Conservation (phyloP, 192 early-diverging fungal species). For the Thamnidium elegans region DNA sequence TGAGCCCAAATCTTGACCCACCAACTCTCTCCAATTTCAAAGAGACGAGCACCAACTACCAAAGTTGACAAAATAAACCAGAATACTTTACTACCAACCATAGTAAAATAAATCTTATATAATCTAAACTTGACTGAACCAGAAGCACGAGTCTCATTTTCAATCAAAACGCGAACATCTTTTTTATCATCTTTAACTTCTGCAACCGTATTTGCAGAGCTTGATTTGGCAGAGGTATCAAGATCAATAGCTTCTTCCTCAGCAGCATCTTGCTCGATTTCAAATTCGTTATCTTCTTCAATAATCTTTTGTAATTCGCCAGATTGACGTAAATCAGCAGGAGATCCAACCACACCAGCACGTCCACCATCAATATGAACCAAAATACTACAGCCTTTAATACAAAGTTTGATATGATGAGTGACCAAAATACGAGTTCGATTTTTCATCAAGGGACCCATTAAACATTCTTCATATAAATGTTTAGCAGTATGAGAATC, state of each 20-base stretch:
- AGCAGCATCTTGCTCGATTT: constrained; percentile 17
- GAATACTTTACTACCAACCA: constrained; percentile 57
- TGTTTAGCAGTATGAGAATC: constrained; percentile 82
- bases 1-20: constrained; percentile 64
- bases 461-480: constrained; percentile 74
- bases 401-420: constrained; percentile 63
- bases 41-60: constrained; percentile 40
- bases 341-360: constrained; percentile 36
- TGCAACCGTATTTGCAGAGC: not conserved
- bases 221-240: too few relatives aligned
- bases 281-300: constrained; percentile 31
- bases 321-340: constrained; percentile 30
- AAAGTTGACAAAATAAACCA: constrained; percentile 56
- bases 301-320: constrained; percentile 31
- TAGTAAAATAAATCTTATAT: constrained; percentile 73
- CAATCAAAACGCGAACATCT: constrained; percentile 40
- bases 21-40: constrained; percentile 57
- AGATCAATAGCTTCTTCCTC: not conserved
- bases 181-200: constrained; percentile 7
- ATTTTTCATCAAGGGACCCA: constrained; percentile 68
- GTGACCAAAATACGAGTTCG: constrained; percentile 87
- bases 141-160: constrained; percentile 57
- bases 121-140: constrained; percentile 76
- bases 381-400: constrained; percentile 53
- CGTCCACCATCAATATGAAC: constrained; percentile 46